A percentile compares a stretch with the other conserved stretches of the same genome.
These are phyloP conservation scores for Henckelia pumila DNA, from an alignment of 257 asterid genomes.

Conservation along the genomic window DNA sequence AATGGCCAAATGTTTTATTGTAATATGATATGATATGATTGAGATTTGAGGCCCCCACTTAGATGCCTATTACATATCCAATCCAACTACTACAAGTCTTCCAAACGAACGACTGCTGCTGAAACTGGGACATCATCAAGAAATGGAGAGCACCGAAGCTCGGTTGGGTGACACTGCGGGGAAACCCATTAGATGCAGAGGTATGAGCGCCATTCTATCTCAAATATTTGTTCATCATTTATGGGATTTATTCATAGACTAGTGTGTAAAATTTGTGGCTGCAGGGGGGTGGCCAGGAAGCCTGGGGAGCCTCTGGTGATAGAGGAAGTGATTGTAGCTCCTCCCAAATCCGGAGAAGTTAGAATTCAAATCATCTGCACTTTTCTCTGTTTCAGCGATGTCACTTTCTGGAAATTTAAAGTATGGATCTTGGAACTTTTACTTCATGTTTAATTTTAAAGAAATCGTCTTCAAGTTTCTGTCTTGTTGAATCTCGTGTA, in stretches of 20 bases:
- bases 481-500: not conserved
- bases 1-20: no score
- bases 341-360: conserved; percentile 66
- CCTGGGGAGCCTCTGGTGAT: conserved; percentile 74
- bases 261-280: conserved; percentile 17
- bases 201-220: conserved; percentile 23
- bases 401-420: conserved; percentile 52
- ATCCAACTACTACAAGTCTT: no score
- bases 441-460: no score
- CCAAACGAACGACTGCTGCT: no score
- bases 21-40: no score
- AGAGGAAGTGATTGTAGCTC: conserved; percentile 71
- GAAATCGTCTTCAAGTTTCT: not conserved
- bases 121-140: not conserved
- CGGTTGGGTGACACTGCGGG: conserved; percentile 37
- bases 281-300: conserved; percentile 85
- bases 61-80: no score
- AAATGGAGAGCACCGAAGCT: conserved; percentile 23
- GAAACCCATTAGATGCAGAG: conserved; percentile 82
- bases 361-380: conserved; percentile 71
- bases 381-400: conserved; percentile 70
- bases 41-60: no score
- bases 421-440: conserved; percentile 26
- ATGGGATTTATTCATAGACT: not conserved
- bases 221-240: not conserved